Conservation (phyloP, 148 eudicot species). For the Silene uniflora region DNA sequence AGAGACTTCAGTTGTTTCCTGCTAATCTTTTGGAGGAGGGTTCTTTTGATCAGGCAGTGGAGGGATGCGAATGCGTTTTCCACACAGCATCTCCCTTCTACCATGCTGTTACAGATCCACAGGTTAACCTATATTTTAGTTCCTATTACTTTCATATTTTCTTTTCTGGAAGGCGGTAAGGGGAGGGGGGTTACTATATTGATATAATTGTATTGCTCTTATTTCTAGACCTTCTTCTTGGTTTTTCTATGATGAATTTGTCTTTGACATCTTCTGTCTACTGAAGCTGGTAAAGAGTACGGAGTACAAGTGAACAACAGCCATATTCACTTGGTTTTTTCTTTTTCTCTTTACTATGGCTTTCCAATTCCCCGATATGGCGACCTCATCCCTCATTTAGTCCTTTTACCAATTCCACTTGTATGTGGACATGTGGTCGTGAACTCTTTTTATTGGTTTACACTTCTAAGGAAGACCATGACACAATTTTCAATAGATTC, state of each 20-base stretch:
- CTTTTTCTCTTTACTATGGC: not conserved
- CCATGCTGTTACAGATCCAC: conserved; percentile 35
- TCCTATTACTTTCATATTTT: not conserved
- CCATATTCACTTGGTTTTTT: not conserved
- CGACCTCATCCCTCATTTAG: not conserved
- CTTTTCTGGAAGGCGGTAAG: no score
- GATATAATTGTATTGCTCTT: no score
- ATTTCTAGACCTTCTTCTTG: not conserved
- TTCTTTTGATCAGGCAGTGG: conserved; percentile 46
- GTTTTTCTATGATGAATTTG: not conserved
- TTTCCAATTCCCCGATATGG: not conserved
- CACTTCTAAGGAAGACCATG: not conserved
- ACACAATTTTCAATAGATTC: not conserved
- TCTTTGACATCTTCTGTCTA: not conserved
- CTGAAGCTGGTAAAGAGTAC: not conserved
- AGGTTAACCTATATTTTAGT: conserved; percentile 26
- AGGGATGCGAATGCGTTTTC: conserved; percentile 54
- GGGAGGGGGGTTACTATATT: no score
- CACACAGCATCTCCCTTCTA: conserved; percentile 53
- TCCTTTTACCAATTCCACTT: not conserved
- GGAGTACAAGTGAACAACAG: not conserved
- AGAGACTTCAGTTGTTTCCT: conserved; percentile 44
- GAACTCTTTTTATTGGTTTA: not conserved
- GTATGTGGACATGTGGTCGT: not conserved
- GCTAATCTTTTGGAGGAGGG: conserved; percentile 52